Conservation (phyloP, 805 yeast species). For the Metschnikowia henanensis region DNA sequence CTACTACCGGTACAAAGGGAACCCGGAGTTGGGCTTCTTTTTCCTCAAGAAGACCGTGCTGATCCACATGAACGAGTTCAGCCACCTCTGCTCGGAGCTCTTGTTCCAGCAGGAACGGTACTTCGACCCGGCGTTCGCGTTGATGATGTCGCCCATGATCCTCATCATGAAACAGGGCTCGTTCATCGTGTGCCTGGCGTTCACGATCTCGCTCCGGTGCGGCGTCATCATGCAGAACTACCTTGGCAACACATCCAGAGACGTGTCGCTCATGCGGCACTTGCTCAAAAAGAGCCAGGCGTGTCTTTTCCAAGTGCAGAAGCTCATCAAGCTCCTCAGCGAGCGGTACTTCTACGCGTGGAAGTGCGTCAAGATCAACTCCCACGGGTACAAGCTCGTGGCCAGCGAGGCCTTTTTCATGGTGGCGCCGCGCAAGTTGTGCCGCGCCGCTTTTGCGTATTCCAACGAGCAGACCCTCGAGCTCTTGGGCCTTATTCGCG, state of each 20-base stretch:
- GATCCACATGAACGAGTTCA: conserved; percentile 18
- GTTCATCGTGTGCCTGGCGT: conserved; percentile 14
- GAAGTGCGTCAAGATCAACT: conserved; percentile 16
- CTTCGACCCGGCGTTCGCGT: conserved; percentile 13
- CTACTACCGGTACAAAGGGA: conserved; percentile 19
- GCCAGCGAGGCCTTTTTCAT: conserved; percentile 6
- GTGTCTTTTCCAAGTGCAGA: background rate
- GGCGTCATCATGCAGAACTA: conserved; percentile 4
- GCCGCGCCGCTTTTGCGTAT: conserved; percentile 9
- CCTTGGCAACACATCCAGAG: background rate
- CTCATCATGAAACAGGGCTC: conserved; percentile 10
- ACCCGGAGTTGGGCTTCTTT: conserved; percentile 16
- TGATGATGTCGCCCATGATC: conserved; percentile 15
- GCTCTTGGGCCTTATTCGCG: conserved; percentile 8
- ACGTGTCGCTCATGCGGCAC: conserved; percentile 1
- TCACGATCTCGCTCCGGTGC: conserved; percentile 14
- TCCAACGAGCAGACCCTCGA: conserved; percentile 14
- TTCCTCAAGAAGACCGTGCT: conserved; percentile 19
- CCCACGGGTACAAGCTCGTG: conserved; percentile 9
- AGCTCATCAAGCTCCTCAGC: conserved; percentile 12
- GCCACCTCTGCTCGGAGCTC: conserved; percentile 13
- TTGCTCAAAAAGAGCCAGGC: conserved; percentile 1
- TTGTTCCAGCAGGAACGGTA: conserved; percentile 8
- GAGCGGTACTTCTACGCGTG: conserved; percentile 20
- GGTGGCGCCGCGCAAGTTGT: conserved; percentile 6